Conservation (phyloP, 176 grass and related monocot species). For the Raddia guianensis region DNA sequence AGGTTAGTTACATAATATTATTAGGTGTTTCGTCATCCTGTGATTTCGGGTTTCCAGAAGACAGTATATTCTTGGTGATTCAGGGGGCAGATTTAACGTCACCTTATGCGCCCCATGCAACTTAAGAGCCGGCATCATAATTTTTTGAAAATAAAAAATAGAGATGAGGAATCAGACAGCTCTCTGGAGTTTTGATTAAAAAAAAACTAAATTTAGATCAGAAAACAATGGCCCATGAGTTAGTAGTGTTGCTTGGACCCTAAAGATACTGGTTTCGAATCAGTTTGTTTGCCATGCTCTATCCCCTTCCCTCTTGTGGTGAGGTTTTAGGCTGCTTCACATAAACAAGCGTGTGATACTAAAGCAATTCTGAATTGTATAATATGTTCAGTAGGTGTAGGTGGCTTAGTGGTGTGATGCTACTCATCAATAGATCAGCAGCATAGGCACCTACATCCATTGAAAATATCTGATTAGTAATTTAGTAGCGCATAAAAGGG, state of each 20-base stretch:
- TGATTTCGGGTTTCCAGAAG: constrained; percentile 20
- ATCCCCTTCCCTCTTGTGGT: constrained; percentile 19
- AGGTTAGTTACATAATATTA: constrained; percentile 16
- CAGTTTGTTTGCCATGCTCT: constrained; percentile 33
- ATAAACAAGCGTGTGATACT: neutral
- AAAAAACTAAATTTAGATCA: neutral
- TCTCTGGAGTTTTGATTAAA: constrained; percentile 15
- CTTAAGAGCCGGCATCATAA: constrained; percentile 39
- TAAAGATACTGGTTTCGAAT: constrained; percentile 23
- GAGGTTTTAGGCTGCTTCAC: constrained; percentile 24
- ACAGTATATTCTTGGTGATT: constrained; percentile 43
- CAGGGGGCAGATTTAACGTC: constrained; percentile 35
- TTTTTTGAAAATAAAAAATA: constrained; percentile 12
- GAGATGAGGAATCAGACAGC: neutral
- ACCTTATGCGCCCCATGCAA: constrained; percentile 5
- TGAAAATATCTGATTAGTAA: constrained; percentile 10
- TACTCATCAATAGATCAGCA: constrained; percentile 11
- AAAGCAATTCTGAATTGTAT: constrained; percentile 16
- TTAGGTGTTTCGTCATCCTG: constrained; percentile 28
- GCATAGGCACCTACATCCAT: constrained; percentile 13
- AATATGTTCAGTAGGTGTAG: constrained; percentile 15
- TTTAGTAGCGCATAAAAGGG: neutral
- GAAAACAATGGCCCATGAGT: constrained; percentile 28
- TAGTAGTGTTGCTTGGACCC: neutral
- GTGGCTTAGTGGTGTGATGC: constrained; percentile 36